phyloP scores from a whole-genome alignment of 345 rosid species.

The Schrenkiella parvula region DNA sequence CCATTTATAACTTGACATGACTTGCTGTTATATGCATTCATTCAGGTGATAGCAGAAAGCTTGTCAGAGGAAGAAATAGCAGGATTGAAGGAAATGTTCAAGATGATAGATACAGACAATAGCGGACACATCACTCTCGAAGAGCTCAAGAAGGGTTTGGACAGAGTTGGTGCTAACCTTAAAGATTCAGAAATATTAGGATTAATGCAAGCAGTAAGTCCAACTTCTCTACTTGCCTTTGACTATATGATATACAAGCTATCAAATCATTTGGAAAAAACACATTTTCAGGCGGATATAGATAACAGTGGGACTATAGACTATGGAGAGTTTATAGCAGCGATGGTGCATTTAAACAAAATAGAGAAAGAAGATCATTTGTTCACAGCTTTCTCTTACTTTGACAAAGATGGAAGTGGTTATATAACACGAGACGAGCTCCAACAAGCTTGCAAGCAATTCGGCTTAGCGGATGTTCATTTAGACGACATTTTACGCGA shows the following conservation, averaged over 20 bases:
- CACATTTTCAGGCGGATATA: conserved; percentile 65
- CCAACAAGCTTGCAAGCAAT: conserved; percentile 72
- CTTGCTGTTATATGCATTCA: neutral
- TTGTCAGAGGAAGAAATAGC: conserved; percentile 90
- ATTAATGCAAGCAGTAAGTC: conserved; percentile 78
- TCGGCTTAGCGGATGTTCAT: conserved; percentile 58
- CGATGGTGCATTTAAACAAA: conserved; percentile 91
- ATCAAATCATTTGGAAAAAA: neutral
- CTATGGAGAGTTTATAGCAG: conserved; percentile 86
- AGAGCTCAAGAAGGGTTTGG: conserved; percentile 78
- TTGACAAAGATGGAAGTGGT: conserved; percentile 92
- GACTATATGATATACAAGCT: neutral
- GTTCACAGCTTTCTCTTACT: conserved; percentile 78
- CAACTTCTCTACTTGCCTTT: neutral
- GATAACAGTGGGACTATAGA: conserved; percentile 93
- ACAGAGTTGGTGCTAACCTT: conserved; percentile 72
- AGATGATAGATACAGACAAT: conserved; percentile 84
- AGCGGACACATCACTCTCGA: conserved; percentile 89
- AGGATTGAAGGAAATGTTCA: conserved; percentile 86
- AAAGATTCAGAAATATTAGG: conserved; percentile 64
- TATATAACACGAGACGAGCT: conserved; percentile 88
- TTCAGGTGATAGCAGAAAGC: conserved; percentile 83
- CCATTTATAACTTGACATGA: neutral
- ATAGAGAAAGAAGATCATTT: conserved; percentile 80
- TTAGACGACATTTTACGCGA: conserved; percentile 68